Evolutionary conservation across 345 rosid species (phyloP).

Genomic region (Arabis alpina): DNA sequence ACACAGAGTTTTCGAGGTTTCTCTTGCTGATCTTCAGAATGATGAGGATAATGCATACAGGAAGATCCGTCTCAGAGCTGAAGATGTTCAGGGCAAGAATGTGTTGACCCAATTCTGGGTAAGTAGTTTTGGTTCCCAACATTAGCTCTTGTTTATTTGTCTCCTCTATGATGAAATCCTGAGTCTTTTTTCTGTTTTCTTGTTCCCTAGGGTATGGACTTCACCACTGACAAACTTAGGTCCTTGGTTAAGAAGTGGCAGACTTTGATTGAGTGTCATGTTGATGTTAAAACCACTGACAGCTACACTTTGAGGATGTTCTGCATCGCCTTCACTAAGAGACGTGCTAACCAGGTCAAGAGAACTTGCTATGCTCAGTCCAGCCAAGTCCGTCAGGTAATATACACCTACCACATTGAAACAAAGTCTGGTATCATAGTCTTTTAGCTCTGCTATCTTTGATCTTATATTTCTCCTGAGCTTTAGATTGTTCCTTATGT

Average conservation of each 20-base stretch:
- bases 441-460: not conserved
- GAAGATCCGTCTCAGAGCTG: conserved; percentile 92
- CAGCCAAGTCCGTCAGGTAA: conserved; percentile 83
- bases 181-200: not conserved
- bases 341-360: conserved; percentile 92
- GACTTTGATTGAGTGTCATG: conserved; percentile 87
- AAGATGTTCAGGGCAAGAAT: conserved; percentile 91
- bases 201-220: conserved; percentile 68
- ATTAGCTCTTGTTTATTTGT: not conserved
- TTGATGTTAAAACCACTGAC: conserved; percentile 97
- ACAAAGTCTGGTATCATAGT: not conserved
- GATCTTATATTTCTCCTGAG: not conserved
- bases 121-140: not conserved
- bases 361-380: conserved; percentile 95
- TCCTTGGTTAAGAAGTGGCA: conserved; percentile 97
- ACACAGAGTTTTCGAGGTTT: conserved; percentile 87
- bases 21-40: conserved; percentile 84
- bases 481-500: not conserved
- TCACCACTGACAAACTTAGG: conserved; percentile 93
- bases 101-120: conserved; percentile 98
- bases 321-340: conserved; percentile 93
- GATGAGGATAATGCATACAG: conserved; percentile 90
- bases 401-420: not conserved
- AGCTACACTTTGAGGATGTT: conserved; percentile 84
- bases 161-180: not conserved